phyloP scores from a whole-genome alignment of 1,139 yeast genomes.

The Chernovozyma aurita region DNA sequence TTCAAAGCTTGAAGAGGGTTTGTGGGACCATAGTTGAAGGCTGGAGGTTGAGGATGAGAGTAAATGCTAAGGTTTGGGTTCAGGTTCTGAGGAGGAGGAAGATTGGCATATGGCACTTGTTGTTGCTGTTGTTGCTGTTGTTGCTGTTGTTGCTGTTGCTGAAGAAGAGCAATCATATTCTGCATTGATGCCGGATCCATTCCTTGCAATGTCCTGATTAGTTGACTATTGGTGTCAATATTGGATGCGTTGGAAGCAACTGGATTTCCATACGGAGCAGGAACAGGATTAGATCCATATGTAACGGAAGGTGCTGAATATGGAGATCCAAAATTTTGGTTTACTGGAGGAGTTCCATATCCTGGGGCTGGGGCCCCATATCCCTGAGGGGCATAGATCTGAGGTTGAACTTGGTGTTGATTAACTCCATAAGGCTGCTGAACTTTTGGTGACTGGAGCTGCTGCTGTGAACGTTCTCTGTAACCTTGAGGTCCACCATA shows the following conservation, averaged over 20 bases:
- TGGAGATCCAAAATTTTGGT: background rate
- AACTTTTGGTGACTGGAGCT: too few species aligned
- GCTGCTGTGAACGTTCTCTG: background rate
- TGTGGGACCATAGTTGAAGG: conserved; percentile 10
- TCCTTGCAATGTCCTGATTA: conserved; percentile 23
- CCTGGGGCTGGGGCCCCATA: background rate
- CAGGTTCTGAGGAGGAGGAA: background rate
- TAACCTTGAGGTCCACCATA: background rate
- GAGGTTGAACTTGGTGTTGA: background rate
- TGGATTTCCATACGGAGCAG: conserved; percentile 4
- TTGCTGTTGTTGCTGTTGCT: conserved; percentile 18
- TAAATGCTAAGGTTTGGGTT: conserved; percentile 6
- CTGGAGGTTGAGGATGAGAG: conserved; percentile 6
- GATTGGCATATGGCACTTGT: conserved; percentile 1
- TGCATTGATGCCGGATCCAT: conserved; percentile 52
- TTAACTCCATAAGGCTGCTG: too few species aligned
- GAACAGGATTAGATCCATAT: background rate
- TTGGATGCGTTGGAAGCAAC: too few species aligned
- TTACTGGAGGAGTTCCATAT: background rate
- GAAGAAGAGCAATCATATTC: conserved; percentile 39
- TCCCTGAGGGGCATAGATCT: background rate
- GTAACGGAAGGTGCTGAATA: background rate
- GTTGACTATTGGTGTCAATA: background rate
- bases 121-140: conserved; percentile 11
- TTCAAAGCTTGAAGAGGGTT: conserved; percentile 6